Conservation (phyloP, 2,329 filamentous ascomycete genomes). For the Phialophora verrucosa region DNA sequence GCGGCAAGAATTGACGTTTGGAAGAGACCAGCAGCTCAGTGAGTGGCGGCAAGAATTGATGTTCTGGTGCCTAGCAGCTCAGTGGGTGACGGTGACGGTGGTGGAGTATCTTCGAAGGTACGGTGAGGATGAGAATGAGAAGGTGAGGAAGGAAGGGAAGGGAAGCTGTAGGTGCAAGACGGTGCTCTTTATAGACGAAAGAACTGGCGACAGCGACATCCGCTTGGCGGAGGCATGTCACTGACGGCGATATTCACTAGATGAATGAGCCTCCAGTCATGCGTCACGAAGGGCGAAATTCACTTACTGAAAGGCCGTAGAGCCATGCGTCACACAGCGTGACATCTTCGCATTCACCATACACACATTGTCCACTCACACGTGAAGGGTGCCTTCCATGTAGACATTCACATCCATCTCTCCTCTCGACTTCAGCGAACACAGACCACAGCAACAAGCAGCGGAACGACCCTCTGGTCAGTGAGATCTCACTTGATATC, state of each 20-base stretch:
- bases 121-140: not conserved
- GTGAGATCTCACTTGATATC: not conserved
- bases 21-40: not conserved
- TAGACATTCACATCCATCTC: not conserved
- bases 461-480: not conserved
- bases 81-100: not conserved
- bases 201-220: not conserved
- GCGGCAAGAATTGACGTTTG: not conserved
- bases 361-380: not conserved
- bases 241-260: not conserved
- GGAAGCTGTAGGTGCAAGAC: not conserved
- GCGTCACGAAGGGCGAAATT: not conserved
- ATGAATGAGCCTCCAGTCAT: not conserved
- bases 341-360: not conserved
- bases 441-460: not conserved
- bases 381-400: not conserved
- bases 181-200: not conserved
- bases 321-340: not conserved
- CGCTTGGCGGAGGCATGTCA: not conserved
- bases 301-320: not conserved
- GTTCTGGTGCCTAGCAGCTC: not conserved
- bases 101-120: not conserved
- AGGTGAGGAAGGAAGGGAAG: not conserved
- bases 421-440: not conserved
- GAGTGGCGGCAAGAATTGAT: not conserved